A percentile compares a stretch with the other conserved stretches of the same genome.
Evolutionary conservation across 2,329 filamentous ascomycete genomes (phyloP).

Genomic region (Apiospora rasikravindrae): DNA sequence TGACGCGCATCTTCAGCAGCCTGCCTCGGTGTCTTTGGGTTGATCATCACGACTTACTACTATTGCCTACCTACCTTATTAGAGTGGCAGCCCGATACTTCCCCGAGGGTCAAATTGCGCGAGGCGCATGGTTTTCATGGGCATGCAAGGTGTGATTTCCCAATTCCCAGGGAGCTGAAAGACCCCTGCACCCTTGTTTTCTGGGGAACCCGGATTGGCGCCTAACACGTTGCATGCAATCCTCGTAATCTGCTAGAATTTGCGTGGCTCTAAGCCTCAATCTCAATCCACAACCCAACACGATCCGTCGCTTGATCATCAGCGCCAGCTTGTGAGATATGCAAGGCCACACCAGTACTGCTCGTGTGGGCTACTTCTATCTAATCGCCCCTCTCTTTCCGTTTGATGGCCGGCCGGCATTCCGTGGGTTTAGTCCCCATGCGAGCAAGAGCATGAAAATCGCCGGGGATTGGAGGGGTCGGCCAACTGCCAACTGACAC

Average conservation of each 20-base stretch:
- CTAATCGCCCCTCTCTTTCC: background rate
- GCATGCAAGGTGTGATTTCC: background rate
- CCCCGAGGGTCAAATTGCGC: slow-evolving; percentile 1
- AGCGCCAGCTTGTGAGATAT: background rate
- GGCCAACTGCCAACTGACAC: background rate
- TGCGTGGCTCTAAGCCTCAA: slow-evolving; percentile 1
- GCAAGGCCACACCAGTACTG: background rate
- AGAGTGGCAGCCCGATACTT: background rate
- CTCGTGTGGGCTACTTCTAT: background rate
- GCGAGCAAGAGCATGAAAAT: background rate
- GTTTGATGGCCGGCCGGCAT: background rate
- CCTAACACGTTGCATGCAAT: slow-evolving; percentile 10
- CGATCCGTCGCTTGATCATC: slow-evolving; percentile 1
- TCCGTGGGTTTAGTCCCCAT: background rate
- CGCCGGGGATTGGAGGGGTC: slow-evolving; percentile 1
- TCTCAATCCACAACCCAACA: background rate
- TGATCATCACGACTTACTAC: background rate
- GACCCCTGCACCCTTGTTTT: background rate
- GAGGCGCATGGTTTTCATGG: slow-evolving; percentile 4
- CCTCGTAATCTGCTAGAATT: slow-evolving; percentile 8
- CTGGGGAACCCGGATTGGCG: background rate
- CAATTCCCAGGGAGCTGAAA: background rate
- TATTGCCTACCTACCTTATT: background rate
- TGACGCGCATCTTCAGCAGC: background rate
- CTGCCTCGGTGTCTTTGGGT: background rate